Evolutionary conservation across 306 rosid species (phyloP).

Genomic region (Sphenostylis stenocarpa): DNA sequence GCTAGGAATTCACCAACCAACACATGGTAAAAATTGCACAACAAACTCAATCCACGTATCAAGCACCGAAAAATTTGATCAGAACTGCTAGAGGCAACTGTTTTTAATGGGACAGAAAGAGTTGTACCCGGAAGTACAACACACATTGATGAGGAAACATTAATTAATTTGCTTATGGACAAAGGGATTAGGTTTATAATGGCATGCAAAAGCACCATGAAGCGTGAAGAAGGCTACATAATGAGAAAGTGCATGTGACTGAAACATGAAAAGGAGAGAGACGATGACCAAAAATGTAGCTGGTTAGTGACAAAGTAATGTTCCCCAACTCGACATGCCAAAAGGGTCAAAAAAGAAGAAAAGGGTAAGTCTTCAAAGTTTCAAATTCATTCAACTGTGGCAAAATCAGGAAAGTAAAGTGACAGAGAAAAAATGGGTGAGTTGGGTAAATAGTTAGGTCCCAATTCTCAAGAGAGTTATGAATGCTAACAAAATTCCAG

Average conservation of each 20-base stretch:
- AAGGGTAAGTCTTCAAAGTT: constrained; percentile 22
- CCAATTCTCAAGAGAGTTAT: constrained; percentile 22
- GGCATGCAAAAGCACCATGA: constrained; percentile 4
- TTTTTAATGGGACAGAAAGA: not conserved
- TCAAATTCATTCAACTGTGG: not conserved
- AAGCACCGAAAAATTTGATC: not conserved
- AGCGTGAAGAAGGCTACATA: constrained; percentile 27
- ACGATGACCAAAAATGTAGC: constrained; percentile 14
- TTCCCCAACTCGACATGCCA: not conserved
- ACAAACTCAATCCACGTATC: not conserved
- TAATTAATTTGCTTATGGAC: not conserved
- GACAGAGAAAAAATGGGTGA: constrained; percentile 18
- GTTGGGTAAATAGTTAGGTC: constrained; percentile 44
- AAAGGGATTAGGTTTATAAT: constrained; percentile 4
- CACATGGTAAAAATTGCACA: not conserved
- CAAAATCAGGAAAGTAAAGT: constrained; percentile 31
- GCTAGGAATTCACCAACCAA: constrained; percentile 4
- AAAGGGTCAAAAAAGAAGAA: constrained; percentile 8
- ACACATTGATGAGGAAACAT: constrained; percentile 11
- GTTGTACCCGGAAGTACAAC: constrained; percentile 26
- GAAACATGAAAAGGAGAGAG: constrained; percentile 29
- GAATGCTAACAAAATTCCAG: constrained; percentile 13
- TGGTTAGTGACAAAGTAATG: constrained; percentile 8
- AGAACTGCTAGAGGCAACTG: not conserved
- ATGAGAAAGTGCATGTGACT: constrained; percentile 36